These are phyloP conservation scores for Curvularia hawaiiensis DNA, from an alignment of 2,329 filamentous ascomycete species.

Conservation along the genomic window DNA sequence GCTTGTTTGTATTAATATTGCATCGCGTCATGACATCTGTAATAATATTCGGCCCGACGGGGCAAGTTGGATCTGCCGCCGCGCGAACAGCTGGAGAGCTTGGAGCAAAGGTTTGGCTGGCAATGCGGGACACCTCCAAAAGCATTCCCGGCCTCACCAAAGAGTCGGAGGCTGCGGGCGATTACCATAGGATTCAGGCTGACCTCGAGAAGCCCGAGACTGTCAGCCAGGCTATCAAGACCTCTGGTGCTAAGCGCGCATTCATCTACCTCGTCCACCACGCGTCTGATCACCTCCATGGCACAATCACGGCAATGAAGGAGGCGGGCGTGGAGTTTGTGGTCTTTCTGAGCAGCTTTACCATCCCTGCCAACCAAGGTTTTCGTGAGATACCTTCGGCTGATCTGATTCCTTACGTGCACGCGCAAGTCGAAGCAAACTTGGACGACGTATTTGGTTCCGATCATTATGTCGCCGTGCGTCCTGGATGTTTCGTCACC, in stretches of 20 bases:
- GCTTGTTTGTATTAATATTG: not conserved
- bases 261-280: constrained; percentile 55
- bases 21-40: constrained; percentile 23
- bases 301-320: constrained; percentile 51
- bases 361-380: constrained; percentile 29
- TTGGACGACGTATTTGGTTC: constrained; percentile 51
- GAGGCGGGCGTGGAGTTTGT: constrained; percentile 52
- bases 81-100: constrained; percentile 48
- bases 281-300: constrained; percentile 48
- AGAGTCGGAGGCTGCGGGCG: constrained; percentile 35
- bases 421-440: constrained; percentile 53
- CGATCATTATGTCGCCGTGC: constrained; percentile 46
- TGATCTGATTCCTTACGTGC: constrained; percentile 45
- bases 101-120: constrained; percentile 54
- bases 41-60: constrained; percentile 59
- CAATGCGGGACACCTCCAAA: constrained; percentile 55
- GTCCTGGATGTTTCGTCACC: constrained; percentile 53
- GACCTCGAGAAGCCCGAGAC: constrained; percentile 53
- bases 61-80: constrained; percentile 50
- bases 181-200: constrained; percentile 49
- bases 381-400: constrained; percentile 1
- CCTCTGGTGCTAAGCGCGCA: constrained; percentile 52
- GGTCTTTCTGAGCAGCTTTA: constrained; percentile 51
- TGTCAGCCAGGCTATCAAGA: constrained; percentile 49
- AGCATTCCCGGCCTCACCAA: constrained; percentile 46